A percentile compares a stretch with the other conserved stretches of the same genome.
Conservation (phyloP, 805 yeast genomes). For the Saccharomycopsis sp. region DNA sequence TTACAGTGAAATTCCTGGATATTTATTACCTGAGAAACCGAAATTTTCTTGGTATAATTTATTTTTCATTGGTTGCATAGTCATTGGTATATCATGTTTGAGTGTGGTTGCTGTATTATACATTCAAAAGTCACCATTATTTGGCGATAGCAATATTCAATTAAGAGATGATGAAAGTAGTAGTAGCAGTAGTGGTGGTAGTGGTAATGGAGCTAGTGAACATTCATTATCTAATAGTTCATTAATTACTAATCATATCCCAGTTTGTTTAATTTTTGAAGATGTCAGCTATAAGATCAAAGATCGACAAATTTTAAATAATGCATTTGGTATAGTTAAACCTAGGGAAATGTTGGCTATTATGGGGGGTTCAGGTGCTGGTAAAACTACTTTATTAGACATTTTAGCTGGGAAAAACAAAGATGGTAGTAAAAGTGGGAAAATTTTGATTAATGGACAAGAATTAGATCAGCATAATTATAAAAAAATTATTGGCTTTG, state of each 20-base stretch:
- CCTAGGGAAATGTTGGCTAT: conserved; percentile 92
- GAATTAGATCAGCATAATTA: conserved; percentile 36
- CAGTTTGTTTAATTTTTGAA: conserved; percentile 72
- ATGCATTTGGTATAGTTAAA: conserved; percentile 66
- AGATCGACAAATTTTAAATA: conserved; percentile 46
- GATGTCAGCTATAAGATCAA: conserved; percentile 57
- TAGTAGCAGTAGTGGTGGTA: not conserved
- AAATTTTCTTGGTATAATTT: conserved; percentile 40
- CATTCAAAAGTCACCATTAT: conserved; percentile 56
- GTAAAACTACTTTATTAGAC: conserved; percentile 89
- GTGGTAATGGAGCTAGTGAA: not conserved
- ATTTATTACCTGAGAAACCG: conserved; percentile 51
- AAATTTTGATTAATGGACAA: conserved; percentile 70
- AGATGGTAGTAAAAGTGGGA: conserved; percentile 63
- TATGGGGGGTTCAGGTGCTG: conserved; percentile 99
- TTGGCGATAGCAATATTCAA: conserved; percentile 27
- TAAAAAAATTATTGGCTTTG: conserved; percentile 78
- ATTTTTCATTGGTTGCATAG: conserved; percentile 38
- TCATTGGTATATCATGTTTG: conserved; percentile 31
- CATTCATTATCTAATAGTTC: conserved; percentile 28
- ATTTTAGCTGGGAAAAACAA: conserved; percentile 86
- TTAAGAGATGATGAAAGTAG: conserved; percentile 21
- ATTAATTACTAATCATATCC: conserved; percentile 48
- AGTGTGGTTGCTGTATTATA: conserved; percentile 39
- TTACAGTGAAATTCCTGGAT: conserved; percentile 89